These are phyloP conservation scores for Trichosporon sp. DNA, from an alignment of 1,284 basidiomycete species.

Conservation along the genomic window DNA sequence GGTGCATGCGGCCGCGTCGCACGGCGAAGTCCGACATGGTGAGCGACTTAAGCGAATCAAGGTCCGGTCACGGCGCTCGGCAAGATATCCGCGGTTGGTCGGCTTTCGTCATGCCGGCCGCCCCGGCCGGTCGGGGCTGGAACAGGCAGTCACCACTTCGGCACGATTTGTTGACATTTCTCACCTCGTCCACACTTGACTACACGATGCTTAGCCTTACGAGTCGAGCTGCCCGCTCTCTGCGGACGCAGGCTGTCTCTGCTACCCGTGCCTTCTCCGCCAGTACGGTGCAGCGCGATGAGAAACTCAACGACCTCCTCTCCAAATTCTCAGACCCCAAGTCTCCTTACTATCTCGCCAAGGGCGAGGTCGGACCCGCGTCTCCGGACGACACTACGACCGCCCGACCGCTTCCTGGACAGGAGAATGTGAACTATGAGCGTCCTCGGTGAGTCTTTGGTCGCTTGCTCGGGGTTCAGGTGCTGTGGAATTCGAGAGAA, in stretches of 20 bases:
- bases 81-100: not conserved
- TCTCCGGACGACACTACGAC: slow-evolving; percentile 38
- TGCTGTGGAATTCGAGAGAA: not conserved
- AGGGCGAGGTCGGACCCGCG: slow-evolving; percentile 35
- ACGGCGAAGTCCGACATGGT: not conserved
- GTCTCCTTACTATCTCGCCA: slow-evolving; percentile 38
- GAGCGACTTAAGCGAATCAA: not conserved
- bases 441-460: not conserved
- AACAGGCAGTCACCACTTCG: not conserved
- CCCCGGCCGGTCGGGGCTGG: not conserved
- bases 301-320: slow-evolving; percentile 27
- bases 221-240: not conserved
- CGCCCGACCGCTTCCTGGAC: slow-evolving; percentile 19
- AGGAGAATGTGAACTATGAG: not conserved
- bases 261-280: not conserved
- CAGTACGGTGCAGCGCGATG: not conserved
- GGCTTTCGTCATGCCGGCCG: not conserved
- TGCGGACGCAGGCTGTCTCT: not conserved
- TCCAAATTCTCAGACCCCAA: slow-evolving; percentile 38
- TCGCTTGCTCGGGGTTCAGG: not conserved
- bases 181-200: not conserved
- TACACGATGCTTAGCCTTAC: not conserved
- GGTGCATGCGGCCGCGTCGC: no score
- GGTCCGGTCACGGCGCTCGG: not conserved
- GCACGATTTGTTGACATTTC: not conserved